Evolutionary conservation across 768 basidiomycete species (phyloP), one percentile per base, ranked within the genome.

Genomic region (Lactarius trivialis): DNA sequence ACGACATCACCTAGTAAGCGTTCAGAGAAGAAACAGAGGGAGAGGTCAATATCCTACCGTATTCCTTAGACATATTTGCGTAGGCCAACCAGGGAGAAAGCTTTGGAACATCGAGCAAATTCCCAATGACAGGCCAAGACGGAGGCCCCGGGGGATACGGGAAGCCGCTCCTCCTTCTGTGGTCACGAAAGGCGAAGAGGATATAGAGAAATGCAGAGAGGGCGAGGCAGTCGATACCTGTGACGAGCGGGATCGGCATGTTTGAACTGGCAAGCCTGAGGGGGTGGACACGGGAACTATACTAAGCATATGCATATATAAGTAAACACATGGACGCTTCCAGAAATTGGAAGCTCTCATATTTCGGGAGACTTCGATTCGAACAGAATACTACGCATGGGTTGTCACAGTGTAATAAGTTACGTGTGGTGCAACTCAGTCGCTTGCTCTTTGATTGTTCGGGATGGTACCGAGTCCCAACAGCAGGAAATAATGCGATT

Each of bases 71-170:
- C 19, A 58, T 33, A 14, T 33, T 37, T 4, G 50, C 34, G 32
- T 57, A 62, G 8, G 33, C n/a, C 8, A 53, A 24, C 55, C 55
- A 62, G 41, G 61, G 52, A 15, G 32, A 45, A 9, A 26, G 32
- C 33, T 14, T 50, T 17, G 58, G 58, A 30, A 60, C n/a, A 33
- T 60, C 49, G 0, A 60, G 34, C 3, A 60, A 21, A 37, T 60
- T 68, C 3, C 58, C 58, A 12, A 60, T 19, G 48, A 60, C 8
- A 26, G 32, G 45, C 24, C 45, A 43, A 48, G 41, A 8, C 11
- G 17, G 39, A 11, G 56, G 56, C 5, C 56, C 56, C 6, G 56
- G 56, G 7, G 56, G 39, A 33, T 28, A 45, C 2, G 45, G 56
- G 28, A 49, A 48, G 45, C 45, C 32, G 15, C 26, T 56, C 19